Base-by-base conservation (phyloP, 2,329 filamentous ascomycete genomes). In the Pseudogymnoascus sp. region DNA sequence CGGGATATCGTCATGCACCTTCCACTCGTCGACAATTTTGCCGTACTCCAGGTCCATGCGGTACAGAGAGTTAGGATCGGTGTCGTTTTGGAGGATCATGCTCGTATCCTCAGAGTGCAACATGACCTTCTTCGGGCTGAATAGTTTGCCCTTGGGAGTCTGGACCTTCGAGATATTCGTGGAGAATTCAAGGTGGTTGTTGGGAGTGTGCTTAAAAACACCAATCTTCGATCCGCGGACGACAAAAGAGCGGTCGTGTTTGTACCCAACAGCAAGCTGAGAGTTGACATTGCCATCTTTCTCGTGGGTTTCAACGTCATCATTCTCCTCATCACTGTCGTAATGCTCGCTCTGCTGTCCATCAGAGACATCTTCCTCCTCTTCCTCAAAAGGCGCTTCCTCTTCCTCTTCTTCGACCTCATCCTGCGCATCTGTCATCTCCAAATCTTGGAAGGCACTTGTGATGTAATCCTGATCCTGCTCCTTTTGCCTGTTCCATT, bases 21-120 rank as follows among this genome's bases (percentile, higher is more conserved):
- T 96, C 94, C 94, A 99, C 74, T 99, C 94, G 70, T 99, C 94
- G 1, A 97, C 91, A 35, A 99, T 90, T 77, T 97, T 97, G 67
- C 94, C 94, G 68, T 95, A 95, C 74, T 99, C 93, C 47, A 99
- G 81, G 75, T 99, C 94, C 94, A 99, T 97, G 50, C 90, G 90
- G 73, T 92, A 99, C 1, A 99, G 81, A 59, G 90, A 91, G 77
- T 96, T 93, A 1, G 93, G 90, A 66, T 97, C 88, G 59, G 86
- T 61, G 16, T 69, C 70, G 37, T 70, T 70, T 60, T 73, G 71
- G 8, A 73, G 62, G 62, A 73, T 70, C 70, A 73, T 67, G 47
- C 69, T 71, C 8, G 67, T 71, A 61, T 73, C 71, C 57, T 73
- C 70, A 4, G 68, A 66, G 60, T 73, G 71, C 41, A 73, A 64